phyloP scores from a whole-genome alignment of 352 stramenopile genomes.

The Blastocystis sp. region DNA sequence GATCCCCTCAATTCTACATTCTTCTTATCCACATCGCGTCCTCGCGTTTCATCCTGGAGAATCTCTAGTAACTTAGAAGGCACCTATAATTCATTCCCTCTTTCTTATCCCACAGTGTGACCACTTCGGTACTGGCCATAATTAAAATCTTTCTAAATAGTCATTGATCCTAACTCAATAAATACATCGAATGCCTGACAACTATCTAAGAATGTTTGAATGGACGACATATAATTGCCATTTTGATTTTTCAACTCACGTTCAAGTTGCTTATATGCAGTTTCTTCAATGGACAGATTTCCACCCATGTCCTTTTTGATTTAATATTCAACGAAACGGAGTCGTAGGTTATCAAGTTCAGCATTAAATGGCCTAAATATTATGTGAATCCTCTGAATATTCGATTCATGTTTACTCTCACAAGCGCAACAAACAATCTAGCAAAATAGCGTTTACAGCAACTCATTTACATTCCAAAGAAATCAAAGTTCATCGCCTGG shows the following conservation, averaged over 20 bases:
- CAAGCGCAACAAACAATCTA: neutral
- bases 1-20: neutral
- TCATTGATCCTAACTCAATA: neutral
- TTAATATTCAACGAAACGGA: neutral
- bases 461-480: slow-evolving; percentile 64
- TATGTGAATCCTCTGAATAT: neutral
- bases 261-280: slow-evolving; percentile 2
- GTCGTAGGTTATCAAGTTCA: neutral
- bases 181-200: neutral
- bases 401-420: neutral
- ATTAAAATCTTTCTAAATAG: neutral
- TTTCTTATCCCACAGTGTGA: neutral
- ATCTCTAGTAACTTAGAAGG: neutral
- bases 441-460: slow-evolving; percentile 26
- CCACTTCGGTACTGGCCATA: neutral
- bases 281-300: slow-evolving; percentile 37
- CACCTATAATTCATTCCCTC: neutral
- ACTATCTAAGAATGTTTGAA: slow-evolving; percentile 1
- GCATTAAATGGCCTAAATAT: too few relatives aligned
- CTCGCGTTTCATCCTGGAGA: neutral
- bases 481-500: slow-evolving; percentile 58
- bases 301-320: neutral
- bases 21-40: neutral
- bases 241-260: slow-evolving; percentile 13
- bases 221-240: neutral